phyloP scores from a whole-genome alignment of 352 stramenopile species.

The Phytophthora megakarya region DNA sequence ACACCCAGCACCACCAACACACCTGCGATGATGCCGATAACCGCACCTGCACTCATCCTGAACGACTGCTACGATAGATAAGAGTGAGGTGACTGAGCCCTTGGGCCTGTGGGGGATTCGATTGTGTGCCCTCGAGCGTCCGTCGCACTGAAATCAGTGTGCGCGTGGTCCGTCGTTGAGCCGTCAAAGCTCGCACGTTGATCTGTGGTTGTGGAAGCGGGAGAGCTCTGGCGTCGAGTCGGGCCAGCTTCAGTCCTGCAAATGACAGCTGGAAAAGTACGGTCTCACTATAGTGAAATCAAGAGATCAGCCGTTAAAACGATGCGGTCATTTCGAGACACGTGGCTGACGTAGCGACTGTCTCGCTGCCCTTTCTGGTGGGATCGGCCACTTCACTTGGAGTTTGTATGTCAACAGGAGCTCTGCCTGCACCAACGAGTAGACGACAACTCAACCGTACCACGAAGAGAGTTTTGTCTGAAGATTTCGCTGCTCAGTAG shows the following conservation, averaged over 20 bases:
- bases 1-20: constrained; percentile 43
- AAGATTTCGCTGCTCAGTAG: constrained; percentile 13
- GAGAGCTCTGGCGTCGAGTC: constrained; percentile 15
- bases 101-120: constrained; percentile 19
- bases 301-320: constrained; percentile 22
- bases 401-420: constrained; percentile 6
- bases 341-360: constrained; percentile 1
- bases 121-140: constrained; percentile 21
- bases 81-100: constrained; percentile 9
- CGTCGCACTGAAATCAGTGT: constrained; percentile 30
- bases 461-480: constrained; percentile 4
- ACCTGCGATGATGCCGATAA: constrained; percentile 52
- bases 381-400: constrained; percentile 3
- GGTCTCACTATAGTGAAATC: constrained; percentile 10
- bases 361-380: neutral
- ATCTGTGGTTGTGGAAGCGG: constrained; percentile 27
- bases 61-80: neutral
- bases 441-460: constrained; percentile 10
- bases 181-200: constrained; percentile 6
- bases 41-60: constrained; percentile 43
- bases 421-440: neutral
- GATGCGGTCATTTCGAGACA: constrained; percentile 6
- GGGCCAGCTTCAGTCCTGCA: constrained; percentile 6
- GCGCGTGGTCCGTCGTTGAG: constrained; percentile 28
- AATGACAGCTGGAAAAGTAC: constrained; percentile 5